Evolutionary conservation across 2,329 filamentous ascomycete genomes (phyloP).

Genomic region (Raffaelea albimanens): DNA sequence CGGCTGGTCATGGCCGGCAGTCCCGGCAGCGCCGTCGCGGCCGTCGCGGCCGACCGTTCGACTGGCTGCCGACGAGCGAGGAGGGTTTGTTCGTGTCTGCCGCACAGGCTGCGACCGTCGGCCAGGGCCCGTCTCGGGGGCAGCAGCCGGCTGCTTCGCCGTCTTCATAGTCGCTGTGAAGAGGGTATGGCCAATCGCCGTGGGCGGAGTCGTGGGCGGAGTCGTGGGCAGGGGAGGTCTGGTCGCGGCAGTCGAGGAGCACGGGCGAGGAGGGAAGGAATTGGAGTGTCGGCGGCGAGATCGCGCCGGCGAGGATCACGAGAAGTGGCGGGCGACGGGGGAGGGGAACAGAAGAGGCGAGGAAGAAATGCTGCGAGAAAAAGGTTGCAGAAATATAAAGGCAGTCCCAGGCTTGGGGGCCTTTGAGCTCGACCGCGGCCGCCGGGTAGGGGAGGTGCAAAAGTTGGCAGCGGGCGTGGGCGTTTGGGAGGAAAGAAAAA

Average conservation of each 20-base stretch:
- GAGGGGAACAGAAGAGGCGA: neutral
- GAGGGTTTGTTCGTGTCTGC: constrained; percentile 41
- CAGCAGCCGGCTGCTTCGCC: constrained; percentile 34
- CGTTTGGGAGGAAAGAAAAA: neutral
- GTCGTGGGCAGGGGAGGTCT: neutral
- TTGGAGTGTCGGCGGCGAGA: neutral
- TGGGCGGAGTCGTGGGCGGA: constrained; percentile 12
- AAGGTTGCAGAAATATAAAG: neutral
- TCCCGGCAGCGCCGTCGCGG: constrained; percentile 32
- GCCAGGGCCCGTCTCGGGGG: constrained; percentile 33
- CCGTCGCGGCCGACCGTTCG: constrained; percentile 18
- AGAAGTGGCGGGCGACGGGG: neutral
- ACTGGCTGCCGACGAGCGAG: constrained; percentile 40
- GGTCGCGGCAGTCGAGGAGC: neutral
- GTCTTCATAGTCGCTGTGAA: constrained; percentile 40
- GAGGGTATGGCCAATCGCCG: neutral
- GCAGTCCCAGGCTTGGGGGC: neutral
- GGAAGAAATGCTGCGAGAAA: neutral
- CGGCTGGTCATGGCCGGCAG: constrained; percentile 41
- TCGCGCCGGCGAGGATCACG: neutral
- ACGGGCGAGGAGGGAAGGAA: neutral
- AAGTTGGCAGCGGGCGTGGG: too few relatives aligned
- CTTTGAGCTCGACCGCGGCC: neutral
- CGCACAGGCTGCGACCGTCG: constrained; percentile 16
- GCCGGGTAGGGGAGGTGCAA: too few relatives aligned